Base-by-base conservation (phyloP, 306 rosid species). In the Inga laurina region DNA sequence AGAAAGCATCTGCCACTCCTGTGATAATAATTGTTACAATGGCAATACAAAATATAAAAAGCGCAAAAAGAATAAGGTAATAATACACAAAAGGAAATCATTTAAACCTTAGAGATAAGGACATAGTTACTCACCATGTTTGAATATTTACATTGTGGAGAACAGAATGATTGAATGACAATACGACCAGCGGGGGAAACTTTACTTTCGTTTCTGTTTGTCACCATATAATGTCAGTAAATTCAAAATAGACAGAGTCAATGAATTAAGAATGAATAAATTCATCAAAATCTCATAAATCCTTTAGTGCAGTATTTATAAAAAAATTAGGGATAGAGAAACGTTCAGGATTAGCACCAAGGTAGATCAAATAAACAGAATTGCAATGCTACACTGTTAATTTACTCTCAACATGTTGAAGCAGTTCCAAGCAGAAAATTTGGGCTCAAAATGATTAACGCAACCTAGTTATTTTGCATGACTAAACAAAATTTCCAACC, bases 1-100 rank as follows among this genome's bases (percentile, higher is more conserved):
- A 72, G 97, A 93, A 83, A 92, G 93, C 92, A 92, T 91, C 82
- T 91, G 91, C 97, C 98, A 95, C 86, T 92, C 98, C 98, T 95
- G 86, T 81, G 86, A 88, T 73, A 56, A 45, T 15, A 2, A 81
- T 27, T 45, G 15, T 56, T 39, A 65, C 18, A 41, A 21, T 21
- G 9, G 65, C 75, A 79, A 75, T 44, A 15, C 65, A 10, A 59
- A 79, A 56, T 66, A 51, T 12, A 73, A 62, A 37, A 73, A 84
- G 76, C 62, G 8, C 67, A 66, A 49, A 75, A 10, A 39, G 43
- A 11, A 72, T 51, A 35, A 43, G 43, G 21, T 62, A 35, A 48
- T 39, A 48, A 74, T 44, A 67, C 66, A 77, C 75, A 80, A 44
- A 30, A 65, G 72, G 79, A 87, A 82, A 57, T 8, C 19, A 82